Base-by-base conservation (phyloP, 768 basidiomycete species). In the Antrodiella citrinella region DNA sequence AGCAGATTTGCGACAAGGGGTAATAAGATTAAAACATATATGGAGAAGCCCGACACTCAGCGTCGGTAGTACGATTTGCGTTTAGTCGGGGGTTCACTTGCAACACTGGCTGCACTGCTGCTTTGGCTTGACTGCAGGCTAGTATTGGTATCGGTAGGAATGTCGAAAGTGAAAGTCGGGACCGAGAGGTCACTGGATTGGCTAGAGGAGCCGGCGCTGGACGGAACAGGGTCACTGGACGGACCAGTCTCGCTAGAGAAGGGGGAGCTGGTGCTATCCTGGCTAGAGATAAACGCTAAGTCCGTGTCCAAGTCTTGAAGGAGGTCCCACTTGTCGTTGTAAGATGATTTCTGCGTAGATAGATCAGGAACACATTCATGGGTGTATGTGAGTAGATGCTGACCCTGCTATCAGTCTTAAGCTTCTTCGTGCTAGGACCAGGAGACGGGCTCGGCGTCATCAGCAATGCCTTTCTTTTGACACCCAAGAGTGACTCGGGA, bases 241-340 rank as follows among this genome's bases (percentile, higher is more conserved):
- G n/a, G n/a, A n/a, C n/a, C n/a, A n/a, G n/a, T n/a, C n/a, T n/a
- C n/a, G n/a, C n/a, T n/a, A 35, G 30, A 7, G 30, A 7, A 7
- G 30, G 30, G 7, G 30, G 7, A 35, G 40, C 49, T 46, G 48
- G 52, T 43, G 19, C 20, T 26, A 9, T 51, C 41, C 38, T 51
- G 47, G 30, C 30, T 35, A n/a, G n/a, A n/a, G n/a, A n/a, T n/a
- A 15, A 35, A 35, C 15, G 30, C 30, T 15, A 35, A 15, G 15
- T 35, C 30, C 15, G 30, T 35, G 30, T 35, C 30, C 30, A 35
- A 35, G 7, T 35, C 30, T 35, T 7, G 30, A 15, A 35, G 30
- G 30, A 15, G n/a, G n/a, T n/a, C n/a, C n/a, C n/a, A n/a, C n/a
- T n/a, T n/a, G n/a, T n/a, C n/a, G n/a, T n/a, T n/a, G n/a, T n/a